These are phyloP conservation scores for Thelephora aurantiotincta DNA, from an alignment of 768 basidiomycete species.

Conservation along the genomic window DNA sequence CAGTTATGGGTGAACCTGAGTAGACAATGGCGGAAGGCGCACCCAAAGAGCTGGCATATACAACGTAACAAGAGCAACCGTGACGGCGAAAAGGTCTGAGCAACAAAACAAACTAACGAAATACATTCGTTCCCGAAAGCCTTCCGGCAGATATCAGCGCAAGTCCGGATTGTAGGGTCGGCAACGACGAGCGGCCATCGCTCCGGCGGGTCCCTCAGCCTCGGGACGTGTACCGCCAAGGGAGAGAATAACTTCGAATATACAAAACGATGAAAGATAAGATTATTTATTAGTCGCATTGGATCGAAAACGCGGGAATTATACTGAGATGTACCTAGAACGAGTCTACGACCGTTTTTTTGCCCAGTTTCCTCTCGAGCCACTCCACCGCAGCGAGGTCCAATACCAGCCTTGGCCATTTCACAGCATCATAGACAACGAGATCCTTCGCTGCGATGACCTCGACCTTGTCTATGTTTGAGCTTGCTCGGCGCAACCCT, in stretches of 20 bases:
- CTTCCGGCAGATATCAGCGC: conserved; percentile 79
- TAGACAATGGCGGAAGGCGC: too few relatives aligned
- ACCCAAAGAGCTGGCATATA: conserved; percentile 70
- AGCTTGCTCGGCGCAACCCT: conserved; percentile 44
- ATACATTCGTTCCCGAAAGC: conserved; percentile 65
- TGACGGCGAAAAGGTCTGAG: conserved; percentile 73
- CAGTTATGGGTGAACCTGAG: too few relatives aligned
- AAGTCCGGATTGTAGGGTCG: conserved; percentile 63
- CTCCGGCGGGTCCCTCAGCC: neutral
- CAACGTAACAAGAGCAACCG: conserved; percentile 83
- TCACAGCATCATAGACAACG: conserved; percentile 71
- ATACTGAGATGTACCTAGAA: neutral
- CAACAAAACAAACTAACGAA: conserved; percentile 67
- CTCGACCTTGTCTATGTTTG: conserved; percentile 60
- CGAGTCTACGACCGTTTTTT: conserved; percentile 10
- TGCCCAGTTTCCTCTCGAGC: conserved; percentile 51
- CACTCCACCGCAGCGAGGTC: conserved; percentile 75
- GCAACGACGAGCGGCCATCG: conserved; percentile 36
- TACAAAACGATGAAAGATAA: neutral
- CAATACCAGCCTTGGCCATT: conserved; percentile 70
- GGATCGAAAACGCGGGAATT: too few relatives aligned
- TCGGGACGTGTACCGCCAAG: neutral
- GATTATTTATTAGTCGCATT: too few relatives aligned
- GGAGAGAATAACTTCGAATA: conserved; percentile 42
- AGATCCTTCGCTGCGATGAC: conserved; percentile 50